Base-by-base conservation (phyloP, 2,329 filamentous ascomycete species). In the Diaporthe capsici region DNA sequence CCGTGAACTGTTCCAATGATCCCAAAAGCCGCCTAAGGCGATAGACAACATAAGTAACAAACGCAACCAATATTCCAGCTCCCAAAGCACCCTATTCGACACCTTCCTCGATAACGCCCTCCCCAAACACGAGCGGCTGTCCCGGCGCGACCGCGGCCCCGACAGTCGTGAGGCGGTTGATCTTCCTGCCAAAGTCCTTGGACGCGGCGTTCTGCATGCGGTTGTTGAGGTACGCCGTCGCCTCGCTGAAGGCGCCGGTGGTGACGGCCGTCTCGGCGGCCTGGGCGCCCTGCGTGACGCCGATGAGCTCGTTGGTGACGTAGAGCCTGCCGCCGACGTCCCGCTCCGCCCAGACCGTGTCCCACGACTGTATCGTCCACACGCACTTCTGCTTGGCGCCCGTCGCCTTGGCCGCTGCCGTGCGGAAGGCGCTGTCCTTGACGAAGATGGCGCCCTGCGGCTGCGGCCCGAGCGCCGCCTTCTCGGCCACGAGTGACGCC, bases 281-380 rank as follows among this genome's bases (percentile, higher is more conserved):
- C 31, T 39, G 61, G 39, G 51, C 31, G n/a, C 76, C 73, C 42
- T 73, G 71, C n/a, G 76, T 73, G 39, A 77, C 76, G 57, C 49
- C 39, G 53, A 90, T 87, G 49, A 92, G 84, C 75, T 86, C 84
- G 75, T 86, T 82, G n/a, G 88, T 88, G 22, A 90, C 87, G 82
- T 92, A 91, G 82, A 91, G 91, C n/a, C 90, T 85, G 70, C 90
- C 90, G 75, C 86, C 84, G 70, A 91, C 84, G 31, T 84, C 84
- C 20, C 81, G 80, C 79, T 90, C 89, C 44, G 71, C 73, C 67
- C 83, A 82, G 9, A 79, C 76, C 42, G 79, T 79, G 53, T 81
- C 79, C 37, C 71, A 73, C 22, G 67, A 70, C 71, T 75, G 71
- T 20, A 71, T 71, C 53, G 58, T 63, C 76, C 76, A 77, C 39